Base-by-base conservation (phyloP, 1,139 yeast genomes). In the Candida glucosophila region DNA sequence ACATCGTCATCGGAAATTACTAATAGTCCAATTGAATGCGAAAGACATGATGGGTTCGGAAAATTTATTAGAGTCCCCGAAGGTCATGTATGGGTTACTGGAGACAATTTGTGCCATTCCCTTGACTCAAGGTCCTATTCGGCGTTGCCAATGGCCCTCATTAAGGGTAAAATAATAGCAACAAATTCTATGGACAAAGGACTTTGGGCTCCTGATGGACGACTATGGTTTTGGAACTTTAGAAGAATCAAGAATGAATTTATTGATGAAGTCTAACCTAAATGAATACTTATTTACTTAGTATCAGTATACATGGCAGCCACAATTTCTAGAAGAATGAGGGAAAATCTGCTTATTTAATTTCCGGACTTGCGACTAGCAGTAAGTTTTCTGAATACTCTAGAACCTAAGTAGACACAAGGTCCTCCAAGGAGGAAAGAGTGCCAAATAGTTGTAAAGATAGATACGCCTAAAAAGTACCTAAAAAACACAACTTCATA, bases 51-150 rank as follows among this genome's bases (percentile, higher is more conserved):
- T 36, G 69, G 73, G 13, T 72, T 58, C 41, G 67, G 76, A 41
- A 71, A 73, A 31, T 81, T 58, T 41, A 73, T 83, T 6, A 58
- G 56, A 28, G 79, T 83, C 0, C 94, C 94, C 1, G 73, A 74
- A 30, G 98, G 98, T 3, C 98, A 92, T 52, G 85, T 86, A 23
- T 92, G 97, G 97, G 79, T 88, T 4, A 85, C 96, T 0, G 99
- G 98, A 2, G 98, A 90, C 45, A 90, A 90, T 44, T 52, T 90
- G 31, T 69, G 85, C 20, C 86, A 78, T 40, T 82, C 95, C n/a
- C 57, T 88, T 28, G 99, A 92, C 42, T 85, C 95, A 5, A 58
- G 98, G 37, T 73, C 86, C 0, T 90, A 90, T 47, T 83, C 90
- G 14, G 86, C 79, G 13, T 55, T 90, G 19, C 98, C 98, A 2